Conservation (phyloP, 73 alveolate species). For the Paramecium octaurelia region DNA sequence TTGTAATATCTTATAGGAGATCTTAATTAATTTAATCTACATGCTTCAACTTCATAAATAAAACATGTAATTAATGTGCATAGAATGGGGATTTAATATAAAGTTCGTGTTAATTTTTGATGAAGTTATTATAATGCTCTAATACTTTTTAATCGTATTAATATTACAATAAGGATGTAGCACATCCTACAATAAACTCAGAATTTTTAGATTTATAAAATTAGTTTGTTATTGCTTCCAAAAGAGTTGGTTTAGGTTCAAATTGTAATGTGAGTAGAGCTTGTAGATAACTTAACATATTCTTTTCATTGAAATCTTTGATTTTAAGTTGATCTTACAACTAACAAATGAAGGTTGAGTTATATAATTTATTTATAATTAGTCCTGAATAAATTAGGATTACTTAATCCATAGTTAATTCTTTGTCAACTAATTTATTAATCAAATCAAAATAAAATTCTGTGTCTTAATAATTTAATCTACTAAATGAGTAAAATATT, state of each 20-base stretch:
- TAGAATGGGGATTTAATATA: conserved; percentile 1
- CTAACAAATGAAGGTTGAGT: neutral
- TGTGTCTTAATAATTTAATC: neutral
- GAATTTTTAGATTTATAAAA: neutral
- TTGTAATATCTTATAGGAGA: neutral
- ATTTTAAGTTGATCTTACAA: neutral
- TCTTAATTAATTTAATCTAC: neutral
- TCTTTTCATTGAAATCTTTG: neutral
- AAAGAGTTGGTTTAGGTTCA: neutral
- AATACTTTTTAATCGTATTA: neutral
- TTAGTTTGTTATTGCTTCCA: neutral
- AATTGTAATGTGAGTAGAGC: neutral
- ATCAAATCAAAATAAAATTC: neutral
- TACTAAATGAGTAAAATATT: neutral
- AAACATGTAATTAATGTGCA: conserved; percentile 3
- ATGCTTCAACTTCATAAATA: neutral
- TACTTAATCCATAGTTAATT: neutral
- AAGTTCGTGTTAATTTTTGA: neutral
- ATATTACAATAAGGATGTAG: neutral
- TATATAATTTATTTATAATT: neutral
- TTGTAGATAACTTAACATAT: neutral
- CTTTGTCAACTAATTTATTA: neutral
- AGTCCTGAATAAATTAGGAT: neutral
- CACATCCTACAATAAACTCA: neutral
- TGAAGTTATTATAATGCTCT: neutral